These are phyloP conservation scores for Hippophae rhamnoides DNA, from an alignment of 306 rosid genomes.

Conservation along the genomic window DNA sequence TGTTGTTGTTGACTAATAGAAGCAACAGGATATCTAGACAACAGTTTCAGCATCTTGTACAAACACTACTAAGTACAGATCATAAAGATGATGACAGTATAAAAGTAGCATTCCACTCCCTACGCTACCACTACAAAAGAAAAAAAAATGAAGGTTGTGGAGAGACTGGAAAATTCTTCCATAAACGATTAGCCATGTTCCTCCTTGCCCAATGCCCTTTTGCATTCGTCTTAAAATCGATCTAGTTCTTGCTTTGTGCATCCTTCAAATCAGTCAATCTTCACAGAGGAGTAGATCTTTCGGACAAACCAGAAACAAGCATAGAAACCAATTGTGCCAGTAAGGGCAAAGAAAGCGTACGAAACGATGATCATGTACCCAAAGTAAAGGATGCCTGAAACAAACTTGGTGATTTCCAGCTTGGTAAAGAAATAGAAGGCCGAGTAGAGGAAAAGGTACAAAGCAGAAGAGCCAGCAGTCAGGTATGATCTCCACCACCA, in stretches of 20 bases:
- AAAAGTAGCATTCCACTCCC: slow-evolving; percentile 29
- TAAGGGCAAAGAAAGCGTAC: slow-evolving; percentile 79
- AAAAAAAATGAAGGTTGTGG: slow-evolving; percentile 16
- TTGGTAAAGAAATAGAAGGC: slow-evolving; percentile 92
- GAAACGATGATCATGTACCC: slow-evolving; percentile 88
- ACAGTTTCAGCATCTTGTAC: slow-evolving; percentile 19
- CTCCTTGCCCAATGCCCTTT: neutral
- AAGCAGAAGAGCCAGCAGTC: slow-evolving; percentile 94
- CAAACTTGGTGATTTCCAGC: slow-evolving; percentile 82
- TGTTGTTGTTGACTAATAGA: neutral
- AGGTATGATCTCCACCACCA: slow-evolving; percentile 99
- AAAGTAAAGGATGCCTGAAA: slow-evolving; percentile 88
- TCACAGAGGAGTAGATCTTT: slow-evolving; percentile 93
- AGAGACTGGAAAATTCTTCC: slow-evolving; percentile 27
- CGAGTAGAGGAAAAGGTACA: slow-evolving; percentile 92
- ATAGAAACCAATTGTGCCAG: slow-evolving; percentile 95
- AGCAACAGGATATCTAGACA: slow-evolving; percentile 17
- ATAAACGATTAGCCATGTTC: slow-evolving; percentile 6
- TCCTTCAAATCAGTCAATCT: slow-evolving; percentile 64
- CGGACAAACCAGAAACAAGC: slow-evolving; percentile 98
- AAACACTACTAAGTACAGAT: slow-evolving; percentile 28
- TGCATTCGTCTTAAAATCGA: slow-evolving; percentile 9
- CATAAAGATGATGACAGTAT: slow-evolving; percentile 19
- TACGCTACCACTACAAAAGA: slow-evolving; percentile 27
- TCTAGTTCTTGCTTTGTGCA: slow-evolving; percentile 11